Evolutionary conservation across 768 basidiomycete species (phyloP).

Genomic region (Suillus bovinus): DNA sequence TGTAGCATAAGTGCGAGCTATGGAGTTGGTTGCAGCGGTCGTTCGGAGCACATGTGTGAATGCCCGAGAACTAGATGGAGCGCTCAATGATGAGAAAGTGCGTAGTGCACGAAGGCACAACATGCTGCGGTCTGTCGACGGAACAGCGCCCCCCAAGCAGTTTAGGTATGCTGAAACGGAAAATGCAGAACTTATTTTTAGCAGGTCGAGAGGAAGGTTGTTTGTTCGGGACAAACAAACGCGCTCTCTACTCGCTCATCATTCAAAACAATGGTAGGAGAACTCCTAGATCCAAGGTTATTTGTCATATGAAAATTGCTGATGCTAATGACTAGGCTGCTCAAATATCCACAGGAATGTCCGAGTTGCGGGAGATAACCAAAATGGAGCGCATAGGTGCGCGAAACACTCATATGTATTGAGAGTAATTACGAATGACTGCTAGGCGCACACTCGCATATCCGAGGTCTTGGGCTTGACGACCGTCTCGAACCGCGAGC

Average conservation of each 20-base stretch:
- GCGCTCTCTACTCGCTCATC: conserved; percentile 24
- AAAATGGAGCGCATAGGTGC: conserved; percentile 92
- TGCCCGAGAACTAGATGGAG: conserved; percentile 9
- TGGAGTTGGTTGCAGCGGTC: conserved; percentile 16
- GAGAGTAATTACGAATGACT: conserved; percentile 9
- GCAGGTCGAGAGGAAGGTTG: conserved; percentile 11
- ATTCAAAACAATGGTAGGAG: conserved; percentile 28
- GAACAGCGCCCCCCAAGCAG: neutral
- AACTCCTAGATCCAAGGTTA: neutral
- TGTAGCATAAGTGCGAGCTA: conserved; percentile 37
- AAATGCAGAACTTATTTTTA: conserved; percentile 11
- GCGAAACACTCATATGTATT: conserved; percentile 10
- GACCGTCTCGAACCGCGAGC: conserved; percentile 87
- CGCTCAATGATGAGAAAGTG: conserved; percentile 12
- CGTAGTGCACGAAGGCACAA: conserved; percentile 24
- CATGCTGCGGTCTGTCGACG: conserved; percentile 9
- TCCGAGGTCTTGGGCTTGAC: conserved; percentile 93
- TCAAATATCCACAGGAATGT: conserved; percentile 75
- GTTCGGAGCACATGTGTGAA: conserved; percentile 14
- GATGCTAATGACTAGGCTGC: conserved; percentile 45
- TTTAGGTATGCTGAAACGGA: conserved; percentile 4
- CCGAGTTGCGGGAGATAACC: conserved; percentile 82
- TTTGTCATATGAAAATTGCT: conserved; percentile 7
- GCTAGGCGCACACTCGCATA: conserved; percentile 89
- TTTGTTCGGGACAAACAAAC: conserved; percentile 37